These are phyloP conservation scores for Podospora appendiculata DNA, from an alignment of 495 filamentous ascomycete species.

Conservation along the genomic window DNA sequence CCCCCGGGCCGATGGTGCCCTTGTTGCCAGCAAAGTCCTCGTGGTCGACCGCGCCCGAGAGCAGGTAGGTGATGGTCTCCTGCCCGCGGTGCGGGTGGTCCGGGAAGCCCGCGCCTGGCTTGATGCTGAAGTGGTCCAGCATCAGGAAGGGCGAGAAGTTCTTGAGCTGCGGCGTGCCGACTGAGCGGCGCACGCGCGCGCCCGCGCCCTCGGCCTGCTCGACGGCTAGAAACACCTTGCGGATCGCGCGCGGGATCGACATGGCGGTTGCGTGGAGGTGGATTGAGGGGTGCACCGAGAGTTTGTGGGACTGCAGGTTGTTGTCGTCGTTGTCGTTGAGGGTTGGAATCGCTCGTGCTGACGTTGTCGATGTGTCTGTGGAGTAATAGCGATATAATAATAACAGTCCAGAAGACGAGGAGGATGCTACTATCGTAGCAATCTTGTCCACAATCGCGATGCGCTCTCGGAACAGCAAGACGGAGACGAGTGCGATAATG, in stretches of 20 bases:
- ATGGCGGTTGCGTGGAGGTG: constrained; percentile 38
- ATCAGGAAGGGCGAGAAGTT: constrained; percentile 94
- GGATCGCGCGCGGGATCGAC: constrained; percentile 67
- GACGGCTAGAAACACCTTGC: constrained; percentile 70
- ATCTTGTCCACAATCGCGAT: background rate
- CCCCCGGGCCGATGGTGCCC: constrained; percentile 77
- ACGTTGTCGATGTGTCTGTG: background rate
- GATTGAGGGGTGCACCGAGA: constrained; percentile 7
- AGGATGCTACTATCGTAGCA: background rate
- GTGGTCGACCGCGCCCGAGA: constrained; percentile 80
- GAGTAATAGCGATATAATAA: background rate
- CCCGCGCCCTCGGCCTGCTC: constrained; percentile 89
- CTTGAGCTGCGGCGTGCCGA: constrained; percentile 74
- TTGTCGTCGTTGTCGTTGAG: constrained; percentile 1
- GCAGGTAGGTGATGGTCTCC: constrained; percentile 88
- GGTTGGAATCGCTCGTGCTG: background rate
- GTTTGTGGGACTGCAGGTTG: constrained; percentile 1
- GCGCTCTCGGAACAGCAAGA: background rate
- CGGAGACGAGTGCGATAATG: background rate
- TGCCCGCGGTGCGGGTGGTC: constrained; percentile 38
- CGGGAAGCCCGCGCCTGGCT: constrained; percentile 60
- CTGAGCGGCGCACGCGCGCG: constrained; percentile 77
- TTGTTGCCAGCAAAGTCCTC: constrained; percentile 91
- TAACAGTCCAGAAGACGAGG: background rate
- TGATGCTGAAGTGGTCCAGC: constrained; percentile 88